Percentiles rank a stretch among this genome's conserved stretches.
phyloP scores from a whole-genome alignment of 2,329 filamentous ascomycete genomes.

The Colletotrichum spaethianum region DNA sequence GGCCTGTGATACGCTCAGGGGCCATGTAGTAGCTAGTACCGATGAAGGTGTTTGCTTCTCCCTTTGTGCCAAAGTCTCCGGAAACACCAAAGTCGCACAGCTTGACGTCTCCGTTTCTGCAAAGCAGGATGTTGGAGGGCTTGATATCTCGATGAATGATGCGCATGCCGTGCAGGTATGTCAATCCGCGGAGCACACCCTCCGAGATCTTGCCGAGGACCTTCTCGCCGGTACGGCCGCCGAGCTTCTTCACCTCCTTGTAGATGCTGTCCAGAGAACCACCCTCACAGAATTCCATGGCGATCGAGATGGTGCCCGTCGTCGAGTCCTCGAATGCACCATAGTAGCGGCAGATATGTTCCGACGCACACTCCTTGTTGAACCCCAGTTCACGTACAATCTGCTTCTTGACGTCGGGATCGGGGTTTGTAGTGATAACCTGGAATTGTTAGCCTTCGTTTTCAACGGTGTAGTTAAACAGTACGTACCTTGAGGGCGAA shows the following conservation, averaged over 20 bases:
- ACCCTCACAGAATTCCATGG: conserved; percentile 99
- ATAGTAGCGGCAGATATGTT: conserved; percentile 98
- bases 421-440: conserved; percentile 98
- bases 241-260: conserved; percentile 95
- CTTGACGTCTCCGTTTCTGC: conserved; percentile 93
- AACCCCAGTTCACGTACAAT: conserved; percentile 96
- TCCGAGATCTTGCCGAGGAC: conserved; percentile 97
- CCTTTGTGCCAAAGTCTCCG: conserved; percentile 98
- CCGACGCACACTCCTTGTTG: conserved; percentile 96
- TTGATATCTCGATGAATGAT: conserved; percentile 99
- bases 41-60: conserved; percentile 98
- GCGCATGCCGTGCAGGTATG: conserved; percentile 94
- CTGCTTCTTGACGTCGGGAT: conserved; percentile 98
- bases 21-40: conserved; percentile 99
- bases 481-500: conserved; percentile 90
- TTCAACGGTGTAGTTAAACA: conserved; percentile 40
- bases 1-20: conserved; percentile 95
- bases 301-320: conserved; percentile 97
- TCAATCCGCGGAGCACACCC: conserved; percentile 92
- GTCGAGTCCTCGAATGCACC: conserved; percentile 96
- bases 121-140: conserved; percentile 95
- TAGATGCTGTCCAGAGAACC: conserved; percentile 97
- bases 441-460: conserved; percentile 52
- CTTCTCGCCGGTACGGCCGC: conserved; percentile 95
- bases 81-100: conserved; percentile 98